Evolutionary conservation across 2,329 filamentous ascomycete genomes (phyloP).

Genomic region (Periconia sp.): DNA sequence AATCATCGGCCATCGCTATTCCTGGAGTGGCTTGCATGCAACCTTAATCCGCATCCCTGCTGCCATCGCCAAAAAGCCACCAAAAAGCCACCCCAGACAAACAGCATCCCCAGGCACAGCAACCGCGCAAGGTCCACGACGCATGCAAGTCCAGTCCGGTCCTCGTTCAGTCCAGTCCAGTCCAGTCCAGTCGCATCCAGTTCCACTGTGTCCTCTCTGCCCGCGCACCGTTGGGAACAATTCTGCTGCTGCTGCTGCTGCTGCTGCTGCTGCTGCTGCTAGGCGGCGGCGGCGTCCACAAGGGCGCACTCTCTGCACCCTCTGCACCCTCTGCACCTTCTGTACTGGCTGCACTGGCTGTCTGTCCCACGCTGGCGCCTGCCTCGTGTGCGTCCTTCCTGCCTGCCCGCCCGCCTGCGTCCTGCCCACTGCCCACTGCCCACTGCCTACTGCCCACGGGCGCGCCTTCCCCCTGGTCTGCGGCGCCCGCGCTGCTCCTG

Average conservation of each 20-base stretch:
- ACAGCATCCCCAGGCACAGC: constrained; percentile 25
- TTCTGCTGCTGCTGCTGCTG: not conserved
- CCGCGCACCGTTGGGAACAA: not conserved
- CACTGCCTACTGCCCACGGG: no score
- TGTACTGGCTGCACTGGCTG: not conserved
- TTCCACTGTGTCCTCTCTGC: no score
- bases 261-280: not conserved
- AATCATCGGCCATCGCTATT: constrained; percentile 42
- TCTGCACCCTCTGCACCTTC: no score
- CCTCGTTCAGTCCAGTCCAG: no score
- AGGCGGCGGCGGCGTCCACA: no score
- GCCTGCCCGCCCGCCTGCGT: constrained; percentile 1
- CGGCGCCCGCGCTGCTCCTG: no score
- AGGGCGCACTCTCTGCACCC: no score
- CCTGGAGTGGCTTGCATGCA: constrained; percentile 48
- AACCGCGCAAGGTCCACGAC: constrained; percentile 5
- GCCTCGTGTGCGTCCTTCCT: constrained; percentile 13
- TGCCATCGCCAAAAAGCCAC: constrained; percentile 34
- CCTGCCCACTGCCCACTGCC: no score
- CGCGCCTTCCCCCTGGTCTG: constrained; percentile 4
- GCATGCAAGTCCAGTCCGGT: not conserved
- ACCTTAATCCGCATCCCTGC: constrained; percentile 43
- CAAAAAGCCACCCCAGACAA: constrained; percentile 14
- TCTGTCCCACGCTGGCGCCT: constrained; percentile 28
- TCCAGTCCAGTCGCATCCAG: no score